phyloP scores from a whole-genome alignment of 1,139 yeast species.

The Zhuliangozyma blackwelliae region DNA sequence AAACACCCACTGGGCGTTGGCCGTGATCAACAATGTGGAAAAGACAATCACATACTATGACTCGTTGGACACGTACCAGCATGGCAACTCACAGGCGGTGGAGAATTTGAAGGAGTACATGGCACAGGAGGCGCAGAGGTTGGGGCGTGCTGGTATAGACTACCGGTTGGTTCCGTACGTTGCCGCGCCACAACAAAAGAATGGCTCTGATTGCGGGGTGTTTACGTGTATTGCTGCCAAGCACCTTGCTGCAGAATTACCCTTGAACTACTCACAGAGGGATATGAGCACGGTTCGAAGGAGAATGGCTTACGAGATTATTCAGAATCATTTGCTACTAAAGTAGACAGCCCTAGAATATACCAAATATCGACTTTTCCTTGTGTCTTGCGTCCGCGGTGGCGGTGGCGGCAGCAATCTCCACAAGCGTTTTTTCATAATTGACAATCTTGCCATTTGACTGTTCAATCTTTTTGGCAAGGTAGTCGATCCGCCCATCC shows the following conservation, averaged over 20 bases:
- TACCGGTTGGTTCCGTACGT: constrained; percentile 32
- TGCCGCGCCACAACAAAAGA: constrained; percentile 77
- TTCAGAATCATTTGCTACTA: constrained; percentile 15
- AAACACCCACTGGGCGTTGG: constrained; percentile 91
- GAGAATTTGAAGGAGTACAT: constrained; percentile 55
- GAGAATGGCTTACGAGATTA: constrained; percentile 59
- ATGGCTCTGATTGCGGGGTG: constrained; percentile 95
- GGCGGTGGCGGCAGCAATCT: constrained; percentile 4
- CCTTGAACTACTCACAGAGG: constrained; percentile 54
- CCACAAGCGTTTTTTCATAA: constrained; percentile 24
- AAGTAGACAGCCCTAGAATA: constrained; percentile 5
- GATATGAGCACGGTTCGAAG: constrained; percentile 71
- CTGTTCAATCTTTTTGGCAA: constrained; percentile 59
- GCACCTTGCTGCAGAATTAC: constrained; percentile 46
- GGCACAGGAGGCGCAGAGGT: constrained; percentile 50
- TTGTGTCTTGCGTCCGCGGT: constrained; percentile 1
- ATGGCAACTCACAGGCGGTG: constrained; percentile 54
- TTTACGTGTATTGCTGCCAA: constrained; percentile 80
- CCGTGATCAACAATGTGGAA: constrained; percentile 62
- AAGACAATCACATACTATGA: constrained; percentile 69
- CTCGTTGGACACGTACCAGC: constrained; percentile 52
- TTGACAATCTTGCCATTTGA: constrained; percentile 48
- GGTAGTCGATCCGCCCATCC: constrained; percentile 58
- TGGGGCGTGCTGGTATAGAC: constrained; percentile 29
- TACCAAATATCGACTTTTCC: constrained; percentile 7